Conservation (phyloP, 768 basidiomycete genomes). For the Tylopilus subfusipes region DNA sequence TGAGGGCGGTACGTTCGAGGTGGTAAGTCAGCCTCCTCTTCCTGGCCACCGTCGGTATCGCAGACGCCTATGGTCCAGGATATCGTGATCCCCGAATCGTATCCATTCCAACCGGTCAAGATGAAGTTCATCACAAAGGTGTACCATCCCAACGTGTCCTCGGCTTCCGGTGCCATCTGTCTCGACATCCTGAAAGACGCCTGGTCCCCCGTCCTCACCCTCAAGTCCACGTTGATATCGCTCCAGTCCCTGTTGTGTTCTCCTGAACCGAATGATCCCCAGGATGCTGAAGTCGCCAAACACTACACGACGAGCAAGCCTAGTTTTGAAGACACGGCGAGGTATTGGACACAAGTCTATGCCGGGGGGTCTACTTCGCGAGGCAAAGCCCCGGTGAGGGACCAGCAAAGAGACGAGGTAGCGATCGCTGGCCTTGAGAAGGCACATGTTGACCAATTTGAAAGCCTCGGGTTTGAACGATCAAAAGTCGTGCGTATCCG, state of each 20-base stretch:
- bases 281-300: slow-evolving; percentile 97
- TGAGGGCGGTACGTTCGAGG: slow-evolving; percentile 85
- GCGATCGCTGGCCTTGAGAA: slow-evolving; percentile 78
- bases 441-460: slow-evolving; percentile 82
- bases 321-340: slow-evolving; percentile 89
- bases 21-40: slow-evolving; percentile 51
- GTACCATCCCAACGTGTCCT: slow-evolving; percentile 94
- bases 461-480: slow-evolving; percentile 76
- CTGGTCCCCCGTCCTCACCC: slow-evolving; percentile 93
- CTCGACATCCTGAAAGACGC: slow-evolving; percentile 83
- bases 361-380: slow-evolving; percentile 66
- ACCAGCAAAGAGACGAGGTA: slow-evolving; percentile 42
- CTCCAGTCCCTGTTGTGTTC: slow-evolving; percentile 90
- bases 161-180: slow-evolving; percentile 92
- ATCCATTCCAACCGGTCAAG: slow-evolving; percentile 92
- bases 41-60: neutral
- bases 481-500: slow-evolving; percentile 73
- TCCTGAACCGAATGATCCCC: slow-evolving; percentile 94
- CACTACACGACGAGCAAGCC: slow-evolving; percentile 87
- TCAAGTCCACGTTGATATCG: slow-evolving; percentile 94
- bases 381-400: slow-evolving; percentile 33
- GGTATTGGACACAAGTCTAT: slow-evolving; percentile 92
- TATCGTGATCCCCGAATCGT: slow-evolving; percentile 88
- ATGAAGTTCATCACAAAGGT: slow-evolving; percentile 99
- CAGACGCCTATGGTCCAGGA: slow-evolving; percentile 48